Base-by-base conservation (phyloP, 1,284 basidiomycete species). In the Amylostereum areolatum region DNA sequence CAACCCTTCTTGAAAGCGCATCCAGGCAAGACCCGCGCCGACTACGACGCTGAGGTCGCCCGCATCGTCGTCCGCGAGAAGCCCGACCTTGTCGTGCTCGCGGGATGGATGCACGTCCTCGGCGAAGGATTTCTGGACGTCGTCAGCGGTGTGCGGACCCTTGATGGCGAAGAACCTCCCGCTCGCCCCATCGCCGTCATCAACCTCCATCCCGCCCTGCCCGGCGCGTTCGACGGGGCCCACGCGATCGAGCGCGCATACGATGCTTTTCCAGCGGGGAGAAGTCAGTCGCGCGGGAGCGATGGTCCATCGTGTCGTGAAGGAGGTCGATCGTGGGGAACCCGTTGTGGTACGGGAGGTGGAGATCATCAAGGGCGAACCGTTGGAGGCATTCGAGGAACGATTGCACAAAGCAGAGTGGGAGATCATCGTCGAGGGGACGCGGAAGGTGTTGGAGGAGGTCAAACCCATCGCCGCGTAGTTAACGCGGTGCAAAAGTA, bases 71-170 rank as follows among this genome's bases (percentile, higher is more conserved):
- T 90, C 10, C 55, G 62, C 29, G 74, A 67, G 24, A 69, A 73
- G 32, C 96, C 96, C 0, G 91, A 98, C 64, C 65, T 97, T 18
- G 80, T 98, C 50, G 90, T 99, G 2, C 75, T 98, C 28, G 96
- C 96, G 0, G 97, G 96, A 0, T 99, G 93, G 89, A 98, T 99
- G 96, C 94, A 98, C 64, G 88, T 95, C 57, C 77, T 94, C 72
- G 70, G 75, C 51, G 73, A 78, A 46, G 65, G 61, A 0, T 80
- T 80, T 55, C 61, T 85, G 46, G 77, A 85, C 35, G 67, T 73
- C 30, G 61, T 84, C 48, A 70, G 70, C 43, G 74, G 74, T 2
- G 59, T 67, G 5, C 64, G 47, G 11, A 55, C 58, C 1, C 55
- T 66, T 39, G 65, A 68, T 4, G 70, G 62, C 18, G 71, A 60